A percentile compares a stretch with the other conserved stretches of the same genome.
Conservation (phyloP, 1,139 yeast genomes). For the Taphrina deformans region DNA sequence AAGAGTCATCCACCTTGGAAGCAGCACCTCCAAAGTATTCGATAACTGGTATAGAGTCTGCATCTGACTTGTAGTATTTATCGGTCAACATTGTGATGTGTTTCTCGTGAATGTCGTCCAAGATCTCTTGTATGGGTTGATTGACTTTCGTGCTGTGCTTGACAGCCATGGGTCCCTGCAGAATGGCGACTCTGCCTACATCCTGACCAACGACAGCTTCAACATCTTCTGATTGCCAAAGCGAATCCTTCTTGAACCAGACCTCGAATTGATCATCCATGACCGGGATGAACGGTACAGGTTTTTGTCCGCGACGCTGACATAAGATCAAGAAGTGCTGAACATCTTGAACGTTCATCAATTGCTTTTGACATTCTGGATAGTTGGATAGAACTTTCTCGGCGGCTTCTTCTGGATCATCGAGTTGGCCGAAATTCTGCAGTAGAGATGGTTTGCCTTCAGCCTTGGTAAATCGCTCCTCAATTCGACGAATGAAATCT, state of each 20-base stretch:
- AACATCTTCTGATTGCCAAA: conserved; percentile 98
- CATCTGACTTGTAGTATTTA: conserved; percentile 71
- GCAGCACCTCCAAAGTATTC: conserved; percentile 81
- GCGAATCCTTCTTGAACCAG: conserved; percentile 96
- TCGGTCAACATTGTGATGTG: conserved; percentile 69
- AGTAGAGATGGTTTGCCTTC: conserved; percentile 58
- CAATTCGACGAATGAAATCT: conserved; percentile 85
- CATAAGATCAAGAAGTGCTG: conserved; percentile 87
- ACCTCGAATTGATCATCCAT: conserved; percentile 91
- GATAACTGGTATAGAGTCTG: conserved; percentile 72
- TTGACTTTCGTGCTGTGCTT: conserved; percentile 81
- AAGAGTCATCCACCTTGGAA: conserved; percentile 40
- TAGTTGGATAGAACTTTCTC: conserved; percentile 64
- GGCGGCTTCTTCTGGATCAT: conserved; percentile 63
- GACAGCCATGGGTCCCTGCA: conserved; percentile 98
- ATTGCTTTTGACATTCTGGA: conserved; percentile 74
- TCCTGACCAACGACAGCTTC: conserved; percentile 95
- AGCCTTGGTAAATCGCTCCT: conserved; percentile 82
- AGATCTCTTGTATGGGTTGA: conserved; percentile 87
- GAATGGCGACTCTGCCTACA: conserved; percentile 96
- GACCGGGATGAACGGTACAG: conserved; percentile 96
- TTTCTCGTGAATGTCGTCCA: conserved; percentile 87
- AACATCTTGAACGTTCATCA: conserved; percentile 91
- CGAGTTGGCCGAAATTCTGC: conserved; percentile 69
- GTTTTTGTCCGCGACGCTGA: conserved; percentile 84